These are phyloP conservation scores for Kernera saxatilis DNA, from an alignment of 345 rosid genomes.

Conservation along the genomic window DNA sequence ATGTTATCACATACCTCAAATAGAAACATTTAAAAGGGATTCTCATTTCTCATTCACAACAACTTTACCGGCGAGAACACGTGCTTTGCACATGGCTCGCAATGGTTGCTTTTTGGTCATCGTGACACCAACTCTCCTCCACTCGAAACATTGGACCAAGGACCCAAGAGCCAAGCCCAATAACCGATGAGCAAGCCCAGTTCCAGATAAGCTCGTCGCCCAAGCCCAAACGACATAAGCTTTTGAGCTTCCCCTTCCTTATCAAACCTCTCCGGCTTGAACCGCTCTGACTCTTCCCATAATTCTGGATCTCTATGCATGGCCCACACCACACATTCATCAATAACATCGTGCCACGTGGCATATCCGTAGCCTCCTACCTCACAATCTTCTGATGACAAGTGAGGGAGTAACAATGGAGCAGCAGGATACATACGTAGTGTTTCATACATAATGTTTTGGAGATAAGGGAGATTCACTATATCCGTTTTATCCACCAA, in stretches of 20 bases:
- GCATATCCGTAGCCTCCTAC: slow-evolving; percentile 38
- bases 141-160: slow-evolving; percentile 48
- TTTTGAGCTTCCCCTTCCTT: slow-evolving; percentile 22
- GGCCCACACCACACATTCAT: slow-evolving; percentile 50
- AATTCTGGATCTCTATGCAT: slow-evolving; percentile 38
- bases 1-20: not conserved
- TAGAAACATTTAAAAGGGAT: not conserved
- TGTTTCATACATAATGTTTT: slow-evolving; percentile 36
- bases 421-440: slow-evolving; percentile 41
- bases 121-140: slow-evolving; percentile 32
- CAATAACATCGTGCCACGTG: slow-evolving; percentile 35
- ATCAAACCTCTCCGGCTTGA: slow-evolving; percentile 46
- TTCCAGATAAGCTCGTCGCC: slow-evolving; percentile 42
- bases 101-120: slow-evolving; percentile 35
- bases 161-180: slow-evolving; percentile 32
- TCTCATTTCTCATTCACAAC: not conserved
- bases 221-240: slow-evolving; percentile 41
- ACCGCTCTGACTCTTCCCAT: slow-evolving; percentile 41
- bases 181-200: slow-evolving; percentile 32
- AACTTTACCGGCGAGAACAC: not conserved
- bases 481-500: slow-evolving; percentile 40
- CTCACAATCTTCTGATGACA: slow-evolving; percentile 32
- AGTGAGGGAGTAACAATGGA: slow-evolving; percentile 49
- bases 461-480: slow-evolving; percentile 31
- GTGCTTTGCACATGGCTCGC: slow-evolving; percentile 36